Conservation (phyloP, 805 yeast genomes). For the Candida ovalis region DNA sequence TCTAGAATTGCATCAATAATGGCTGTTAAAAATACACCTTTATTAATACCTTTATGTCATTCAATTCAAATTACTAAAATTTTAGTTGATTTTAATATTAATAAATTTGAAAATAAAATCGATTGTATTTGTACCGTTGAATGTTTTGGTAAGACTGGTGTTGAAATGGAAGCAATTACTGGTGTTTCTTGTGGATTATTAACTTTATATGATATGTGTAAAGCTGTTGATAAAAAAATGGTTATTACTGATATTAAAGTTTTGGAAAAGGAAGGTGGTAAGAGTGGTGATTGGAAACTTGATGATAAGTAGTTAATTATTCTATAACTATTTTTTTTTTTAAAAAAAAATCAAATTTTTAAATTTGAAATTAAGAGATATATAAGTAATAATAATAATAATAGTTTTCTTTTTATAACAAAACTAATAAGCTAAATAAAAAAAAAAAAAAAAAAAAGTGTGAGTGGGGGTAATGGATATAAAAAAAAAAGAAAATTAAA, state of each 20-base stretch:
- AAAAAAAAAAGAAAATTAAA: neutral
- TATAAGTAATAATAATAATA: too few species aligned
- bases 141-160: slow-evolving; percentile 51
- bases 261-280: slow-evolving; percentile 42
- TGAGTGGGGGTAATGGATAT: too few species aligned
- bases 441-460: neutral
- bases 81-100: slow-evolving; percentile 29
- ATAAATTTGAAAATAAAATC: slow-evolving; percentile 19
- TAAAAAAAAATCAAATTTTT: slow-evolving; percentile 8
- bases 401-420: too few species aligned
- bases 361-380: slow-evolving; percentile 10
- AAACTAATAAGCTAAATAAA: neutral
- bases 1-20: slow-evolving; percentile 49
- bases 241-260: slow-evolving; percentile 36
- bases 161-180: slow-evolving; percentile 54
- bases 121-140: slow-evolving; percentile 37
- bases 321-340: neutral
- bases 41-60: slow-evolving; percentile 49
- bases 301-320: neutral
- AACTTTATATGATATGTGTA: slow-evolving; percentile 57
- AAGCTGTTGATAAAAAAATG: slow-evolving; percentile 52
- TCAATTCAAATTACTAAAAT: slow-evolving; percentile 42
- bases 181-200: slow-evolving; percentile 42
- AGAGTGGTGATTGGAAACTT: slow-evolving; percentile 23
- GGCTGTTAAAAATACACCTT: slow-evolving; percentile 46